Base-by-base conservation (phyloP, 139 green algal genomes). In the Asterochloris sp. region DNA sequence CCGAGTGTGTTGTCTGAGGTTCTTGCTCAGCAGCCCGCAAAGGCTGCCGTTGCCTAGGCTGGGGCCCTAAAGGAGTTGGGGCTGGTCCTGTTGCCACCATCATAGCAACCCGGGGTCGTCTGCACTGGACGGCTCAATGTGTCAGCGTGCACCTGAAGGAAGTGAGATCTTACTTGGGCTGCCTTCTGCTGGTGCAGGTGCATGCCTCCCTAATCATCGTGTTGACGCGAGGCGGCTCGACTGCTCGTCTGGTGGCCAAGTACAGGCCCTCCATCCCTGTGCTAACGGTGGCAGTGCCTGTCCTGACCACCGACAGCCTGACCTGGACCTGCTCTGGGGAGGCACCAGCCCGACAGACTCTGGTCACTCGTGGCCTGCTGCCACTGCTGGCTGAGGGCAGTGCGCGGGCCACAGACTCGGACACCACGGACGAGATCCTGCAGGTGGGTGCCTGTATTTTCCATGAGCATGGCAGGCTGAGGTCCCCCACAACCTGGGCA, bases 291-390 rank as follows among this genome's bases (percentile, higher is more conserved):
- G 95, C 96, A 0, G 95, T 98, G 78, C 95, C 95, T 0, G 93
- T 98, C 74, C 85, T 96, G 27, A 97, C 93, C 74, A 97, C 94
- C 62, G 94, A 98, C 88, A 93, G 87, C 84, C 88, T 98, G 21
- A 98, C 93, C 9, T 98, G 95, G 95, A 92, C 90, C 54, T 98
- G 95, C 94, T 93, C 85, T 60, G 93, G 92, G 26, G 95, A 98
- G 85, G 87, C 89, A 17, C 95, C 95, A 0, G 92, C 92, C 16
- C 83, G 92, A 47, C 94, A 98, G 88, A 95, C 90, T 88, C 92
- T 98, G n/a, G 85, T 94, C 80, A 96, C 91, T 16, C 89, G 95
- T 63, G 95, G 95, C 66, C 89, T 98, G 78, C 83, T 98, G 71
- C 95, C 95, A 12, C 91, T 98, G 87, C 90, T 98, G 80, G 95